phyloP scores from a whole-genome alignment of 1,139 yeast genomes.

The Candida frijolesensis region DNA sequence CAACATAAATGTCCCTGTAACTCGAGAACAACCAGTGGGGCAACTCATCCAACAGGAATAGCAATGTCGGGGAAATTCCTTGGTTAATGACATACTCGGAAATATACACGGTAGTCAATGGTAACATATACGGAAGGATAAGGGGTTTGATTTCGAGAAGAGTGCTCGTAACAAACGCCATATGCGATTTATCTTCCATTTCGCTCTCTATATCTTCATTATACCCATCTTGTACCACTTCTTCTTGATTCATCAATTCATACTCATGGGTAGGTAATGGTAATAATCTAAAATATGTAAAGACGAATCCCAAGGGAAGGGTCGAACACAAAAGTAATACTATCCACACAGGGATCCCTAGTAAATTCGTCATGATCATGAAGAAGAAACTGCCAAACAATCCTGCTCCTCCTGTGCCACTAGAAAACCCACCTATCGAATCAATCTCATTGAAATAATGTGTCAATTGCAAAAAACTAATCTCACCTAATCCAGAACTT shows the following conservation, averaged over 20 bases:
- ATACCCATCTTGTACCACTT: slow-evolving; percentile 9
- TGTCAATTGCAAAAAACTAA: slow-evolving; percentile 83
- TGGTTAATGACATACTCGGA: slow-evolving; percentile 90
- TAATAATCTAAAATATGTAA: slow-evolving; percentile 29
- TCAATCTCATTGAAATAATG: slow-evolving; percentile 56
- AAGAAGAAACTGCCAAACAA: slow-evolving; percentile 67
- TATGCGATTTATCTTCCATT: background rate
- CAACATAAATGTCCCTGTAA: slow-evolving; percentile 86
- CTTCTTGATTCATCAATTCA: slow-evolving; percentile 6
- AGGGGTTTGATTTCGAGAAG: slow-evolving; percentile 49
- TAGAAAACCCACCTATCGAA: slow-evolving; percentile 83
- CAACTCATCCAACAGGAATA: slow-evolving; percentile 70
- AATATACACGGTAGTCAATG: slow-evolving; percentile 78
- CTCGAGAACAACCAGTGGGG: slow-evolving; percentile 60
- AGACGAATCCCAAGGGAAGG: slow-evolving; percentile 39
- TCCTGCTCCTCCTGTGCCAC: slow-evolving; percentile 97
- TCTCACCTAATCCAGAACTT: slow-evolving; percentile 89
- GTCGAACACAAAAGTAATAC: slow-evolving; percentile 36
- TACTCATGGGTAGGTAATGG: slow-evolving; percentile 22
- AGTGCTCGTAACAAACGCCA: slow-evolving; percentile 30
- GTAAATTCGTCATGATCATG: slow-evolving; percentile 41
- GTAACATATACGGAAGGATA: slow-evolving; percentile 74
- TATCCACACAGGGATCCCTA: slow-evolving; percentile 33
- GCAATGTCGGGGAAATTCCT: slow-evolving; percentile 83
- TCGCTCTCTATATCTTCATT: slow-evolving; percentile 23